These are phyloP conservation scores for Dorcoceras hygrometricum DNA, from an alignment of 257 asterid species.

Conservation along the genomic window DNA sequence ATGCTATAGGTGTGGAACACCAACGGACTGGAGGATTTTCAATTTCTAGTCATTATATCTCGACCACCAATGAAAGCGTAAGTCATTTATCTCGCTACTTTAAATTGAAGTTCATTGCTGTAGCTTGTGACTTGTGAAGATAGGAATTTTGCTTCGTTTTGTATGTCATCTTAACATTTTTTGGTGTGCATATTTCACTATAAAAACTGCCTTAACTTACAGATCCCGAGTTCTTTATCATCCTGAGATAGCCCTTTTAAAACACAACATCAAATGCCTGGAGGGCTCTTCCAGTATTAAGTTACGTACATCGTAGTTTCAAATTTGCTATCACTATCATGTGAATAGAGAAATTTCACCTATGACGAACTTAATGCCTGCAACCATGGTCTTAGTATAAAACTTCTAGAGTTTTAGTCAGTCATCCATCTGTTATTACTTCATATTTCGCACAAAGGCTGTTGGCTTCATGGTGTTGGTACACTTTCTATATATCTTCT, in stretches of 20 bases:
- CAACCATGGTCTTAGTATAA: background rate
- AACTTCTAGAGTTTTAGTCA: background rate
- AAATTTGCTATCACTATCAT: too few species aligned
- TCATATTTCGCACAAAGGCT: background rate
- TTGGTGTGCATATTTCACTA: too few species aligned
- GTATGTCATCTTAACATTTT: background rate
- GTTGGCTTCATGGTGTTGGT: background rate
- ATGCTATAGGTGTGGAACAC: slow-evolving; percentile 69
- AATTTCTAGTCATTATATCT: slow-evolving; percentile 68
- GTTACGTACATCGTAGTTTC: background rate
- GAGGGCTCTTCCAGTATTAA: background rate
- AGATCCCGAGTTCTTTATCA: background rate
- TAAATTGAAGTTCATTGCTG: background rate
- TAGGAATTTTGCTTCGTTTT: too few species aligned
- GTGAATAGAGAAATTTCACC: too few species aligned
- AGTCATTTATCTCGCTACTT: slow-evolving; percentile 25
- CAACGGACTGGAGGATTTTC: slow-evolving; percentile 61
- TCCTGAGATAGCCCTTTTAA: background rate
- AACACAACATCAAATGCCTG: background rate
- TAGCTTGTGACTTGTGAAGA: background rate
- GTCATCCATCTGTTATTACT: background rate
- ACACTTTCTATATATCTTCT: too few species aligned
- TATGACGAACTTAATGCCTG: background rate
- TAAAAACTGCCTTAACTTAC: too few species aligned
- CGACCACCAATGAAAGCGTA: slow-evolving; percentile 92